These are phyloP conservation scores for Lagenidium giganteum DNA, from an alignment of 352 stramenopile species.

Conservation along the genomic window DNA sequence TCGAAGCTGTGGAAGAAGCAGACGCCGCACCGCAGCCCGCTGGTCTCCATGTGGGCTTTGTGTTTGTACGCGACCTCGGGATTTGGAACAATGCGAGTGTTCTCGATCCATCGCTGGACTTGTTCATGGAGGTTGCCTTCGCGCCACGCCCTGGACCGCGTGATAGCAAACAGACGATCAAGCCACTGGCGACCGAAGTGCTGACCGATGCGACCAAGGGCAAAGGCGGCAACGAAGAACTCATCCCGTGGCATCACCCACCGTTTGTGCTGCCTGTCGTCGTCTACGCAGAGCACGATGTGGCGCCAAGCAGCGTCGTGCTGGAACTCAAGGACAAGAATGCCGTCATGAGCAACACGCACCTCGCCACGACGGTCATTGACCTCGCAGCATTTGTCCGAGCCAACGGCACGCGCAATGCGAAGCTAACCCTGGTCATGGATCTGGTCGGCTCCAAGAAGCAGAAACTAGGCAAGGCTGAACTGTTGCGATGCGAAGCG, in stretches of 20 bases:
- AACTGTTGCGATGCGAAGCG: constrained; percentile 3
- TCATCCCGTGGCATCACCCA: too few relatives aligned
- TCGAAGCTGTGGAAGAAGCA: background rate
- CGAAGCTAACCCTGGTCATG: constrained; percentile 1
- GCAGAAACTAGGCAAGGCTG: background rate
- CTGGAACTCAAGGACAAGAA: constrained; percentile 41
- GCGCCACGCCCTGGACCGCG: background rate
- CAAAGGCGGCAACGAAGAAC: constrained; percentile 16
- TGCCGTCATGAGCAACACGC: constrained; percentile 21
- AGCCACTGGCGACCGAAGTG: too few relatives aligned
- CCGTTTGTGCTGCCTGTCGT: too few relatives aligned
- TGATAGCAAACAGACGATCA: background rate
- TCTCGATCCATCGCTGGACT: constrained; percentile 26
- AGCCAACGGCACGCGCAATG: too few relatives aligned
- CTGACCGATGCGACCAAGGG: constrained; percentile 25
- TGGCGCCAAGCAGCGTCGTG: too few relatives aligned
- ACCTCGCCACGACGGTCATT: background rate
- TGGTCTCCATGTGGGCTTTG: constrained; percentile 12
- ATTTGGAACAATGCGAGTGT: constrained; percentile 16
- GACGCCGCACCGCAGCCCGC: too few relatives aligned
- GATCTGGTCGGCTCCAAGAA: background rate
- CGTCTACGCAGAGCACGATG: too few relatives aligned
- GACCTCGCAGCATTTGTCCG: background rate
- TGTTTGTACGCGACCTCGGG: constrained; percentile 19
- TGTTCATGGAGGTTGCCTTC: constrained; percentile 25